Evolutionary conservation across 192 early-diverging fungal species (phyloP), one percentile per base, ranked within the genome.

Genomic region (Backusella morwellensis): DNA sequence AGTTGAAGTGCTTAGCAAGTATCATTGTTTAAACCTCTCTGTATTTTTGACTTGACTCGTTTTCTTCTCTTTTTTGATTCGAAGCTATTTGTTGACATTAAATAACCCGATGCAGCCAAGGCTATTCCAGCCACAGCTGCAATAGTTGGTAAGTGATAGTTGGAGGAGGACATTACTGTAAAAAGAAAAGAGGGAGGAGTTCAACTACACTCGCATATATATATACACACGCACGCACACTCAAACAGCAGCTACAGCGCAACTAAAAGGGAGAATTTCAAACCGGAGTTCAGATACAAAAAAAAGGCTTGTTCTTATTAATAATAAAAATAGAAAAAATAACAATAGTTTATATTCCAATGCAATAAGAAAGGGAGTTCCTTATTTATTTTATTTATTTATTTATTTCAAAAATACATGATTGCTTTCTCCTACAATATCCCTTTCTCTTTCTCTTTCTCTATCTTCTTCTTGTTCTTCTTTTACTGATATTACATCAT

Each of bases 81-180:
- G 21, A 29, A 29, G 32, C 34, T 47, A 41, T 66, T 71, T 26
- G 47, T 35, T 26, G 70, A 73, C 36, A 78, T 26, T 44, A 74
- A 69, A 77, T 74, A 75, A 35, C 72, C 70, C 38, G 78, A 72
- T 42, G 82, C 82, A 72, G 76, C 76, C 68, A 83, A 70, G 41
- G 78, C 82, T 29, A 83, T 77, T 29, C 78, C 78, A 50, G 78
- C 78, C 56, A 83, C 73, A 35, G 79, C 78, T 35, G 82, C 82
- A 38, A 79, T 77, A 6, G 78, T 70, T 32, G 82, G 78, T 32
- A 83, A 35, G 36, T 80, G 82, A 70, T 83, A 83, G 66, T 80
- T 83, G 35, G 75, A 78, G 41, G 68, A 70, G 7, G 35, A 41
- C 35, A 68, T 68, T 70, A 35, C 35, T 38, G 35, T 40, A 11